Conservation (phyloP, 441 rosid genomes). For the Pelargonium citronellum region DNA sequence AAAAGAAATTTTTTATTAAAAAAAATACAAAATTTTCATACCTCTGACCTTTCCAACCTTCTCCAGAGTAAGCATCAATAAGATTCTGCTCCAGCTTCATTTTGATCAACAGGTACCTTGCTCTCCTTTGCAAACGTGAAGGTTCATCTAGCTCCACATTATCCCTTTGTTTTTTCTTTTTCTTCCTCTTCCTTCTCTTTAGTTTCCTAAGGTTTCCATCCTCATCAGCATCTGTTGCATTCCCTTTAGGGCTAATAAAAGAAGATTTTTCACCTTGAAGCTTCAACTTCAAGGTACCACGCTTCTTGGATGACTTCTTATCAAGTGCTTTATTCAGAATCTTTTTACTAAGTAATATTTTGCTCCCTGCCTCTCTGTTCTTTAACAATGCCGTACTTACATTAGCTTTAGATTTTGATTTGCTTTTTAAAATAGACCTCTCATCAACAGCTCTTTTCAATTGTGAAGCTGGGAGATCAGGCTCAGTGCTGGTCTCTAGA, state of each 20-base stretch:
- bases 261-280: conserved; percentile 21
- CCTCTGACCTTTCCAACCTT: conserved; percentile 99
- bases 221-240: conserved; percentile 23
- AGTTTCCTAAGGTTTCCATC: conserved; percentile 34
- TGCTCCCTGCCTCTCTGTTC: conserved; percentile 14
- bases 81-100: conserved; percentile 97
- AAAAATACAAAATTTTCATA: conserved; percentile 20
- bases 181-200: conserved; percentile 39
- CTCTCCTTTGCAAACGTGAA: conserved; percentile 74
- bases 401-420: conserved; percentile 32
- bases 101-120: conserved; percentile 79
- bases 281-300: conserved; percentile 20
- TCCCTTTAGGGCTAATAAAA: conserved; percentile 22
- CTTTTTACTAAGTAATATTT: conserved; percentile 22
- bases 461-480: conserved; percentile 50
- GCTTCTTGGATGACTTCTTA: conserved; percentile 33
- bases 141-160: conserved; percentile 62
- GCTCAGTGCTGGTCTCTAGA: conserved; percentile 41
- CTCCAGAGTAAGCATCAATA: conserved; percentile 90
- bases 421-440: conserved; percentile 14
- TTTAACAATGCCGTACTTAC: conserved; percentile 32
- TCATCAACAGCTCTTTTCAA: neutral
- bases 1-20: neutral
- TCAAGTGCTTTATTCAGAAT: conserved; percentile 25
- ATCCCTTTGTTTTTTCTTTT: conserved; percentile 42